Evolutionary conservation across 2,329 filamentous ascomycete genomes (phyloP).

Genomic region (Pseudogymnoascus sp.): DNA sequence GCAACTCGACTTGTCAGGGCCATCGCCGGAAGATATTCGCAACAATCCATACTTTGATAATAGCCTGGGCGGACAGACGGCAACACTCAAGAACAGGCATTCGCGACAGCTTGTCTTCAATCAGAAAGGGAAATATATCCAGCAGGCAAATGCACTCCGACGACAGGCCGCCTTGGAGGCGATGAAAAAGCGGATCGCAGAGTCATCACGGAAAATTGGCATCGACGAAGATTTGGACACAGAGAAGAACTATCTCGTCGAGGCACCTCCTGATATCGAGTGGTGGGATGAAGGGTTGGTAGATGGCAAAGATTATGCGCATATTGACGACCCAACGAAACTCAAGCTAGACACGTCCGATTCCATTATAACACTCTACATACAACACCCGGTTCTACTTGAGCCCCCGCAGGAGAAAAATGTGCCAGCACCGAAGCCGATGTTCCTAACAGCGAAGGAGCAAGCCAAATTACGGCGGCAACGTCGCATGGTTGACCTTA

Average conservation of each 20-base stretch:
- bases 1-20: constrained; percentile 49
- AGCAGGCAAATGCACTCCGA: constrained; percentile 82
- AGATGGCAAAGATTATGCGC: constrained; percentile 65
- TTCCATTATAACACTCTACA: constrained; percentile 79
- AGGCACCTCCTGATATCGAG: constrained; percentile 78
- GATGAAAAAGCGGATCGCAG: constrained; percentile 90
- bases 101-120: constrained; percentile 82
- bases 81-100: constrained; percentile 54
- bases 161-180: constrained; percentile 83
- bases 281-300: constrained; percentile 96
- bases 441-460: constrained; percentile 87
- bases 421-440: constrained; percentile 70
- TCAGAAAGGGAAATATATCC: constrained; percentile 93
- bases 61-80: constrained; percentile 52
- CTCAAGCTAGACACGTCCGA: constrained; percentile 73
- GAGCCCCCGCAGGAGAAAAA: constrained; percentile 88
- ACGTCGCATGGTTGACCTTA: constrained; percentile 83
- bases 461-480: constrained; percentile 86
- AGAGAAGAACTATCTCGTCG: constrained; percentile 82
- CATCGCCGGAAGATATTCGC: constrained; percentile 49
- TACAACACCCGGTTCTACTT: constrained; percentile 87
- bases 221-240: constrained; percentile 85
- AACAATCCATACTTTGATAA: constrained; percentile 82
- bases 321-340: constrained; percentile 55
- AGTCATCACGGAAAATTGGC: constrained; percentile 78